A percentile compares a stretch with the other conserved stretches of the same genome.
These are phyloP conservation scores for Rhodamnia rubescens DNA, from an alignment of 345 rosid genomes.

Conservation along the genomic window DNA sequence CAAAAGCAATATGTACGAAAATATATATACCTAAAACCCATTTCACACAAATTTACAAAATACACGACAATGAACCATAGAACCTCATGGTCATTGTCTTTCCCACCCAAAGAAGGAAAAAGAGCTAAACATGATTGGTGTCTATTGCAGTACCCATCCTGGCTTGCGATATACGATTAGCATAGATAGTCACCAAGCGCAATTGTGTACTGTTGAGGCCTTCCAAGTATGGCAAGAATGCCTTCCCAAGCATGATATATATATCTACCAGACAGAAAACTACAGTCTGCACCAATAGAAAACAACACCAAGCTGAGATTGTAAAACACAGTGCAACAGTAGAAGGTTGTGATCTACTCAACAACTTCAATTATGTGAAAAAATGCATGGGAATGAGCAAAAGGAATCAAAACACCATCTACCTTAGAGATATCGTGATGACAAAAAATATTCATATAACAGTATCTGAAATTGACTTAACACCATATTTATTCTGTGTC, in stretches of 20 bases:
- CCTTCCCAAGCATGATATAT: conserved; percentile 52
- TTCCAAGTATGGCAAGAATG: conserved; percentile 49
- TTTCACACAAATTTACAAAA: conserved; percentile 3
- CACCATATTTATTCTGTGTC: not conserved
- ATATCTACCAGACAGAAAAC: conserved; percentile 61
- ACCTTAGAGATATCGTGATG: not conserved
- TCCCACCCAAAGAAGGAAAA: not conserved
- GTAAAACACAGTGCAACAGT: not conserved
- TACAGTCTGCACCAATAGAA: conserved; percentile 24
- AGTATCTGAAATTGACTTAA: not conserved
- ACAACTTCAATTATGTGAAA: not conserved
- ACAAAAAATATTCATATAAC: not conserved
- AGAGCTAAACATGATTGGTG: not conserved
- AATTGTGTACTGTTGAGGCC: conserved; percentile 44
- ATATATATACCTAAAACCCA: conserved; percentile 15
- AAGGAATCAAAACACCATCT: not conserved
- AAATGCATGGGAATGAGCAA: not conserved
- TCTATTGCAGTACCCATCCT: conserved; percentile 31
- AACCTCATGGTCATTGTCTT: not conserved
- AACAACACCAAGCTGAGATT: not conserved
- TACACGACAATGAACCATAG: conserved; percentile 15
- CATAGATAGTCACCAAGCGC: conserved; percentile 49
- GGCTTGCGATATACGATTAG: conserved; percentile 51
- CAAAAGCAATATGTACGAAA: not conserved
- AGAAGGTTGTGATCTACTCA: not conserved